Conservation (phyloP, 371 early-diverging fungal species). For the Capniomyces stellatus region DNA sequence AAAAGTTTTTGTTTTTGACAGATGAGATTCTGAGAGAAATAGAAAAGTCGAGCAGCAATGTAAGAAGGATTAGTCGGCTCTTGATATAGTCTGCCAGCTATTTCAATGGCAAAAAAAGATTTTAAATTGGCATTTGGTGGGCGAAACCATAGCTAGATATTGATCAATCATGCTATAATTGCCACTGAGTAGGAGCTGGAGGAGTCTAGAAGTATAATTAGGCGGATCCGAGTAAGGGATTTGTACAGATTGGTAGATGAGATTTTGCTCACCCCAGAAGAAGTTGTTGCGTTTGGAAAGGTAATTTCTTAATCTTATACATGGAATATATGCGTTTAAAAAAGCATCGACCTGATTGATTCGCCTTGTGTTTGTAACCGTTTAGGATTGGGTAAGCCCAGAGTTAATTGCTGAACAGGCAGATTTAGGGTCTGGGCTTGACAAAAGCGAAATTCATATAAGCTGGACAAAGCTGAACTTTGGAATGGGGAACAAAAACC, state of each 20-base stretch:
- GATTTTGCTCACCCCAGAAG: conserved; percentile 42
- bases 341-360: not conserved
- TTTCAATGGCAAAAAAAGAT: no score
- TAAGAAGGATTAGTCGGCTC: not conserved
- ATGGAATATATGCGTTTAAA: not conserved
- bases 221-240: conserved; percentile 50
- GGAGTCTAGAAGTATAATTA: conserved; percentile 45
- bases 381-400: conserved; percentile 22
- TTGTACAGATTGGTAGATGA: conserved; percentile 82
- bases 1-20: conserved; percentile 55
- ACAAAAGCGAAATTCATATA: conserved; percentile 49
- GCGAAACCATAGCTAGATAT: no score
- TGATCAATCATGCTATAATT: not conserved
- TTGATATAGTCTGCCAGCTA: not conserved
- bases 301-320: not conserved
- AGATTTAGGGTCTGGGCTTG: conserved; percentile 30
- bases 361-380: not conserved
- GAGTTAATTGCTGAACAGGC: conserved; percentile 38
- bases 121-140: no score
- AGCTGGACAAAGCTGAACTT: conserved; percentile 52
- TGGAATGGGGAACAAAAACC: conserved; percentile 66
- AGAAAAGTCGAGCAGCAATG: conserved; percentile 36
- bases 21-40: conserved; percentile 76
- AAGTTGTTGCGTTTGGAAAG: conserved; percentile 6
- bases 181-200: conserved; percentile 41